These are phyloP conservation scores for Lagerstroemia speciosa DNA, from an alignment of 345 rosid species.

Conservation along the genomic window DNA sequence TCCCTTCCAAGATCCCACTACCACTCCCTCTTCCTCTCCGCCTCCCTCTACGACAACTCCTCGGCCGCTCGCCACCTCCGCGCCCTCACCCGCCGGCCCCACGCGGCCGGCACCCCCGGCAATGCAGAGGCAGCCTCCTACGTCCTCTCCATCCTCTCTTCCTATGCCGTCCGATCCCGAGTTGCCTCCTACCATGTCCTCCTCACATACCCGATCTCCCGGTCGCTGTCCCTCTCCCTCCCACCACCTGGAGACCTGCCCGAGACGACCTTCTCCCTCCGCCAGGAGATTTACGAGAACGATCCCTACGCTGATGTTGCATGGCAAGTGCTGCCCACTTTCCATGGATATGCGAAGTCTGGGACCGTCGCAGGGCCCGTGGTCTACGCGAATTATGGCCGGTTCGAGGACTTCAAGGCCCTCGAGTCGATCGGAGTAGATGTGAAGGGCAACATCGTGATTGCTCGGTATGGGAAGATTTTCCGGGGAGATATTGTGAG, in stretches of 20 bases:
- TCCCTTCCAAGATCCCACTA: slow-evolving; percentile 32
- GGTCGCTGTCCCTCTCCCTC: slow-evolving; percentile 39
- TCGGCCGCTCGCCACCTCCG: slow-evolving; percentile 53
- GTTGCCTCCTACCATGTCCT: slow-evolving; percentile 46
- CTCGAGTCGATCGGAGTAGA: slow-evolving; percentile 42
- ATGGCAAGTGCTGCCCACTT: slow-evolving; percentile 54
- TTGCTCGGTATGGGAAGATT: slow-evolving; percentile 62
- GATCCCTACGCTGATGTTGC: slow-evolving; percentile 62
- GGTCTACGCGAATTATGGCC: slow-evolving; percentile 65
- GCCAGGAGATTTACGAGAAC: slow-evolving; percentile 45
- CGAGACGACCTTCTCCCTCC: slow-evolving; percentile 23
- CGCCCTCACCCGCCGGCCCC: slow-evolving; percentile 73
- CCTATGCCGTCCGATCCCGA: slow-evolving; percentile 32
- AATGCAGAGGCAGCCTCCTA: slow-evolving; percentile 64
- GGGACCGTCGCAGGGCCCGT: slow-evolving; percentile 50
- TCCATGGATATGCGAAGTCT: slow-evolving; percentile 74
- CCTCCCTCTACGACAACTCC: slow-evolving; percentile 37
- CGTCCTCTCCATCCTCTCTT: slow-evolving; percentile 40
- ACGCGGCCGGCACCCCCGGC: slow-evolving; percentile 67
- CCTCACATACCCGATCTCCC: slow-evolving; percentile 59
- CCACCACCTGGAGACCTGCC: slow-evolving; percentile 14
- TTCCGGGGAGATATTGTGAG: slow-evolving; percentile 72
- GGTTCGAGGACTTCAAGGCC: slow-evolving; percentile 46
- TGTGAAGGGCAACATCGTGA: slow-evolving; percentile 35
- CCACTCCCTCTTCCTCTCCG: slow-evolving; percentile 44